These are phyloP conservation scores for Penicillium daleae DNA, from an alignment of 495 filamentous ascomycete genomes.

Conservation along the genomic window DNA sequence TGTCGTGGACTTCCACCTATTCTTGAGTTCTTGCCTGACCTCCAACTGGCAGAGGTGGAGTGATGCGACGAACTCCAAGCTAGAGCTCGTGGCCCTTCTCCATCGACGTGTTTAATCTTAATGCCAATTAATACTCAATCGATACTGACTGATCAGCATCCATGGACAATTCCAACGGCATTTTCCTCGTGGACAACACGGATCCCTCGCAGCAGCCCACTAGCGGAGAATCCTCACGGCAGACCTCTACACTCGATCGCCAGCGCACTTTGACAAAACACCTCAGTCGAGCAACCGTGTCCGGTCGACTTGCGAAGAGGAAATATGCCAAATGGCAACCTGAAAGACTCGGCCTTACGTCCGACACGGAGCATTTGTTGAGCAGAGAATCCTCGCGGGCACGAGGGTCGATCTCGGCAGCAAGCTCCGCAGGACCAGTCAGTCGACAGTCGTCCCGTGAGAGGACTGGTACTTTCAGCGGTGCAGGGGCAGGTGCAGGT, in stretches of 20 bases:
- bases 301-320: conserved; percentile 52
- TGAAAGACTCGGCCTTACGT: conserved; percentile 44
- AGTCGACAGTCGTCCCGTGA: conserved; percentile 19
- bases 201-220: conserved; percentile 31
- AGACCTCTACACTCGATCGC: conserved; percentile 24
- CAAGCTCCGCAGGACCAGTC: conserved; percentile 24
- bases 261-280: conserved; percentile 32
- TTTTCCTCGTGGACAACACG: conserved; percentile 49
- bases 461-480: conserved; percentile 7
- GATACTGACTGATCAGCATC: conserved; percentile 3
- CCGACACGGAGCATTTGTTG: conserved; percentile 23
- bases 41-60: conserved; percentile 6
- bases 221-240: conserved; percentile 25
- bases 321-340: conserved; percentile 69
- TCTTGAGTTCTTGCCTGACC: background rate
- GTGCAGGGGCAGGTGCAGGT: conserved; percentile 11
- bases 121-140: background rate
- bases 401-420: conserved; percentile 25
- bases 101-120: background rate
- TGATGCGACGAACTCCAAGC: conserved; percentile 11
- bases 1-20: background rate
- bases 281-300: conserved; percentile 46
- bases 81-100: conserved; percentile 9
- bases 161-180: conserved; percentile 34
- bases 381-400: conserved; percentile 31